phyloP scores from a whole-genome alignment of 768 basidiomycete genomes.

The Leucosporidium scottii region DNA sequence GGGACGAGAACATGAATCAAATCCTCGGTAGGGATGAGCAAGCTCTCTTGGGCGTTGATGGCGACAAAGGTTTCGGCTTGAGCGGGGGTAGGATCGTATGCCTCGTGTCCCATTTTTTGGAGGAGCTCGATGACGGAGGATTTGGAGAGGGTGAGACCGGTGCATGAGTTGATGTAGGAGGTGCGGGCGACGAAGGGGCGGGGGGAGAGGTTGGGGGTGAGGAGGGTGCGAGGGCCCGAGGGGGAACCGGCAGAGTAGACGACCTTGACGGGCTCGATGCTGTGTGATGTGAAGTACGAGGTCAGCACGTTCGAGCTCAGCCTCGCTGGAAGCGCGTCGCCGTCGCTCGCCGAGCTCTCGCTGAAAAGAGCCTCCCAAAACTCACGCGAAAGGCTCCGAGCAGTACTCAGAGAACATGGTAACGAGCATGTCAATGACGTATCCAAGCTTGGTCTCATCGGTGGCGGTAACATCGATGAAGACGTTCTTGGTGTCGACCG shows the following conservation, averaged over 20 bases:
- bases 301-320: neutral
- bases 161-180: conserved; percentile 93
- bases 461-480: conserved; percentile 97
- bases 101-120: conserved; percentile 70
- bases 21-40: conserved; percentile 46
- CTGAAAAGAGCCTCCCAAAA: conserved; percentile 6
- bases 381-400: conserved; percentile 82
- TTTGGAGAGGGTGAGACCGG: conserved; percentile 66
- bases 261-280: conserved; percentile 88
- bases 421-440: conserved; percentile 87
- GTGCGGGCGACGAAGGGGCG: conserved; percentile 65
- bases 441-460: conserved; percentile 90
- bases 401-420: conserved; percentile 99
- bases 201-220: conserved; percentile 74
- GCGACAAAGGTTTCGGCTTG: conserved; percentile 1
- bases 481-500: conserved; percentile 81
- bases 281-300: conserved; percentile 40
- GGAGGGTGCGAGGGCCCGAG: conserved; percentile 53
- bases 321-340: neutral
- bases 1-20: conserved; percentile 71
- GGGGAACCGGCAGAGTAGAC: conserved; percentile 60
- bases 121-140: conserved; percentile 65
- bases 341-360: too few relatives aligned
- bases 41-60: conserved; percentile 16
- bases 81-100: conserved; percentile 35